These are phyloP conservation scores for Zizania palustris DNA, from an alignment of 202 grass and related monocot species.

Conservation along the genomic window DNA sequence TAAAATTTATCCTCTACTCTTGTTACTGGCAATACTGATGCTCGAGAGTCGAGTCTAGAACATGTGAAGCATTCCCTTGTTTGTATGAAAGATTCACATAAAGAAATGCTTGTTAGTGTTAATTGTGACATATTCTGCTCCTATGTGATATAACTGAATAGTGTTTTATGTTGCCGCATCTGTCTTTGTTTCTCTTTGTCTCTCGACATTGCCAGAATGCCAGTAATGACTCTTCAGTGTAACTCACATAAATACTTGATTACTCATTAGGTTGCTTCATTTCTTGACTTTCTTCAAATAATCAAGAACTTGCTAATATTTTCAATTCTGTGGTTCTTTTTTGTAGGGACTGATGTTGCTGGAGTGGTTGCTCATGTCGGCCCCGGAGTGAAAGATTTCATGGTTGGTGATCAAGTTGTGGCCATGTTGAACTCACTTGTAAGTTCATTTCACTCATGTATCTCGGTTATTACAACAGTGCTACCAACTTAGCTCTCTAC, in stretches of 20 bases:
- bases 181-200: neutral
- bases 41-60: neutral
- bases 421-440: constrained; percentile 41
- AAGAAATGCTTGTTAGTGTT: neutral
- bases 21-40: neutral
- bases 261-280: neutral
- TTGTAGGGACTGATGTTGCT: constrained; percentile 54
- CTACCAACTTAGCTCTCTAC: neutral
- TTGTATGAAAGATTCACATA: neutral
- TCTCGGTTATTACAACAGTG: neutral
- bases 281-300: too few species aligned
- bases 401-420: constrained; percentile 65
- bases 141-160: neutral
- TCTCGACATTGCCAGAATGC: too few species aligned
- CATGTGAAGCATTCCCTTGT: neutral
- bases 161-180: too few species aligned
- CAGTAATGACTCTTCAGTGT: too few species aligned
- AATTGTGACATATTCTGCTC: neutral
- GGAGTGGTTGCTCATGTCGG: constrained; percentile 63
- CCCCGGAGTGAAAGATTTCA: constrained; percentile 48
- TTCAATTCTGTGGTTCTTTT: neutral
- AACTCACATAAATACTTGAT: too few species aligned
- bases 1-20: neutral
- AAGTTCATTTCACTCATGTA: constrained; percentile 21
- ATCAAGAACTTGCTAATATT: neutral